phyloP scores from a whole-genome alignment of 805 yeast species.

The Candida adriatica region DNA sequence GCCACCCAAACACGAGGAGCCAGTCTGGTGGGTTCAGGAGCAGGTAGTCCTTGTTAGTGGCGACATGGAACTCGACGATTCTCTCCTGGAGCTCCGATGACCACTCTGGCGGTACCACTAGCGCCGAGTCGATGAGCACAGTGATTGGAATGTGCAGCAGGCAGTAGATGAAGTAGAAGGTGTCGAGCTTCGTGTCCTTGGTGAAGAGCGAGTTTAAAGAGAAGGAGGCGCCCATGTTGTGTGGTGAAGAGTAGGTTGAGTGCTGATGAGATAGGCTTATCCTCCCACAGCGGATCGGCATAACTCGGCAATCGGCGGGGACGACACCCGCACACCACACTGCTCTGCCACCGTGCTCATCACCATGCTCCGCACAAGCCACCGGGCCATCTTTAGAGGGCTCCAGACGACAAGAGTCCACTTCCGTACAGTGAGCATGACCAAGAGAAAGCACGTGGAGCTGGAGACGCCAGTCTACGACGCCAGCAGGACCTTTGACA shows the following conservation, averaged over 20 bases:
- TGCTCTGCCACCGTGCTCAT: no score
- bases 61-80: conserved; percentile 53
- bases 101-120: conserved; percentile 52
- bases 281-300: no score
- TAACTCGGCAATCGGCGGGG: no score
- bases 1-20: conserved; percentile 62
- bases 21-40: conserved; percentile 56
- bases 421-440: conserved; percentile 2
- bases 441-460: conserved; percentile 8
- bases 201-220: conserved; percentile 14
- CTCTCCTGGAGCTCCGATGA: conserved; percentile 40
- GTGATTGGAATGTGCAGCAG: conserved; percentile 73
- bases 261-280: no score
- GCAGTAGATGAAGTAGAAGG: conserved; percentile 44
- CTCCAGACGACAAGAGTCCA: neutral
- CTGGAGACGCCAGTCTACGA: conserved; percentile 17
- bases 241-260: neutral
- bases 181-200: conserved; percentile 25
- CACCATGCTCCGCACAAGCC: no score
- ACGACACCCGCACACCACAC: conserved; percentile 1
- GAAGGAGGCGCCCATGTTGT: conserved; percentile 1
- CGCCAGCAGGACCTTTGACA: conserved; percentile 8
- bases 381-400: neutral
- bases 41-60: conserved; percentile 65
- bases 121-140: conserved; percentile 63